These are phyloP conservation scores for Hypoxylon fuscum DNA, from an alignment of 495 filamentous ascomycete species.

Conservation along the genomic window DNA sequence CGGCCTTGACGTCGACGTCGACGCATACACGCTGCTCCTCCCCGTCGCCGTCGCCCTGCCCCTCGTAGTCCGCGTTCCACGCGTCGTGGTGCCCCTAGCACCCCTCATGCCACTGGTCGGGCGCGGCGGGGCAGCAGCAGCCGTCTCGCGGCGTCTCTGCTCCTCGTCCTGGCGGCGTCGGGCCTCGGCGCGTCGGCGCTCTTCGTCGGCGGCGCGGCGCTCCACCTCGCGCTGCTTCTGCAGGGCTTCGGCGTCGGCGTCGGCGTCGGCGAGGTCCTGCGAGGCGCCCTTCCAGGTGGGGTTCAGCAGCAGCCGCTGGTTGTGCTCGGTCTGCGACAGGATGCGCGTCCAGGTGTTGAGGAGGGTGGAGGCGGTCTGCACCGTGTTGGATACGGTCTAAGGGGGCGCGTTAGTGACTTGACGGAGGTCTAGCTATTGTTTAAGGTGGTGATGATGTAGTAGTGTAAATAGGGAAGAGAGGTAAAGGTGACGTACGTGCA, in stretches of 20 bases:
- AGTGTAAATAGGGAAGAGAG: slow-evolving; percentile 1
- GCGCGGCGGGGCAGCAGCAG: slow-evolving; percentile 44
- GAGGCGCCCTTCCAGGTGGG: slow-evolving; percentile 88
- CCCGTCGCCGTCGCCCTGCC: slow-evolving; percentile 22
- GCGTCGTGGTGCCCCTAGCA: slow-evolving; percentile 41
- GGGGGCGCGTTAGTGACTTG: background rate
- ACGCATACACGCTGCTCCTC: slow-evolving; percentile 6
- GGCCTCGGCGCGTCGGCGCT: slow-evolving; percentile 76
- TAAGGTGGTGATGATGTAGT: background rate
- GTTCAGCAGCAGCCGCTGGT: slow-evolving; percentile 89
- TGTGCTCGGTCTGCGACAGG: slow-evolving; percentile 95
- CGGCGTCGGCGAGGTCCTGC: slow-evolving; percentile 82
- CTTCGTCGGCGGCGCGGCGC: slow-evolving; percentile 75
- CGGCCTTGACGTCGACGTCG: slow-evolving; percentile 16
- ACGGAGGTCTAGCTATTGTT: background rate
- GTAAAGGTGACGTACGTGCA: slow-evolving; percentile 70
- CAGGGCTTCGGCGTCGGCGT: slow-evolving; percentile 80
- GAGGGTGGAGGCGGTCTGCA: slow-evolving; percentile 88
- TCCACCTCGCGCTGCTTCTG: slow-evolving; percentile 77
- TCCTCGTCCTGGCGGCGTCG: slow-evolving; percentile 76
- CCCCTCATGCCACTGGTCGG: slow-evolving; percentile 34
- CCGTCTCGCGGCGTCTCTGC: slow-evolving; percentile 62
- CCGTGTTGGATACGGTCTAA: slow-evolving; percentile 85
- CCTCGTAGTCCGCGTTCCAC: slow-evolving; percentile 31
- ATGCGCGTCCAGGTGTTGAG: slow-evolving; percentile 96